phyloP scores from a whole-genome alignment of 2,329 filamentous ascomycete genomes.

The Pseudogymnoascus sp. region DNA sequence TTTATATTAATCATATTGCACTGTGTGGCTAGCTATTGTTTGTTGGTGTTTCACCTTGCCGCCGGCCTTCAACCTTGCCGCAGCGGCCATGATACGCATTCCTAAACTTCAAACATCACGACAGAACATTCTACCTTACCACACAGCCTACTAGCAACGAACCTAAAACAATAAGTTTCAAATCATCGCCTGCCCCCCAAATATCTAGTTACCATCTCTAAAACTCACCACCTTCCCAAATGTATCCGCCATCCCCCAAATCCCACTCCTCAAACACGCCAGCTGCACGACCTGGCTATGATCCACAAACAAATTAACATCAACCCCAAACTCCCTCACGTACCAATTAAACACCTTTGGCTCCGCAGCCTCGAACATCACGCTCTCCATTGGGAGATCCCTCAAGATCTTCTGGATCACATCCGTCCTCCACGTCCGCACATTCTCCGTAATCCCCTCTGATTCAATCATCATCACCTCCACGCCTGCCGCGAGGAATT shows the following conservation, averaged over 20 bases:
- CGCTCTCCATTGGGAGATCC: slow-evolving; percentile 42
- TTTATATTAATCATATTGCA: background rate
- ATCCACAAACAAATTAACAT: slow-evolving; percentile 50
- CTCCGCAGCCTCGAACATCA: slow-evolving; percentile 52
- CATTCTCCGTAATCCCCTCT: slow-evolving; percentile 52
- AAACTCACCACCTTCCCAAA: slow-evolving; percentile 44
- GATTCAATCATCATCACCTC: slow-evolving; percentile 51
- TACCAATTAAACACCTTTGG: slow-evolving; percentile 50
- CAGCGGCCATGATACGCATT: background rate
- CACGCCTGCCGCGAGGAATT: slow-evolving; percentile 44
- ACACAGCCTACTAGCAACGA: too few species aligned
- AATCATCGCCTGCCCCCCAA: background rate
- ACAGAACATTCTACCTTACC: background rate
- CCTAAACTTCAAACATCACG: background rate
- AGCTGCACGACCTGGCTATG: slow-evolving; percentile 51
- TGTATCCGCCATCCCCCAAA: slow-evolving; percentile 49
- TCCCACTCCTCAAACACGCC: slow-evolving; percentile 41
- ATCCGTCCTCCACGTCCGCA: slow-evolving; percentile 45
- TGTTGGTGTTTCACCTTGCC: background rate
- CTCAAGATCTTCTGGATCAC: slow-evolving; percentile 45
- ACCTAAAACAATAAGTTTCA: background rate
- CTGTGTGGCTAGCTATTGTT: background rate
- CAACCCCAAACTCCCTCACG: slow-evolving; percentile 46
- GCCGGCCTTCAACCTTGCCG: background rate
- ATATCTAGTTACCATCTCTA: slow-evolving; percentile 4